Evolutionary conservation across 805 yeast species (phyloP), one percentile per base, ranked within the genome.

Genomic region (Hanseniaspora hatyaiensis): DNA sequence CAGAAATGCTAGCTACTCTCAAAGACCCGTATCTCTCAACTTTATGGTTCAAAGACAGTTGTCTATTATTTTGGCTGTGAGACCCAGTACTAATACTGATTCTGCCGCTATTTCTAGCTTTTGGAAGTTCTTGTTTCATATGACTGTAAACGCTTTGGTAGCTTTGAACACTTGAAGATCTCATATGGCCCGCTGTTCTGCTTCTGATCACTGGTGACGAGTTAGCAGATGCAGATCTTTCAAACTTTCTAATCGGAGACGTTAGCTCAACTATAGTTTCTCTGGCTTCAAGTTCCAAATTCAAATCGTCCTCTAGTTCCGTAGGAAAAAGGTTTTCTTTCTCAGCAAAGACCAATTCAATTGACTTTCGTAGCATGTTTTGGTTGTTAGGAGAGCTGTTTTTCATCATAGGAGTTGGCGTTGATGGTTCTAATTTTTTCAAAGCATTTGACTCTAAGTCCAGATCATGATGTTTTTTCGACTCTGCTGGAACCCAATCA

Each of bases 31-130:
- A 30, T 11, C 37, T 33, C 5, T 37, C 22, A 6, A 24, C 6
- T 3, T 20, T 34, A 19, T 19, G 16, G 18, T n/a, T 34, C 15
- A 32, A 8, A 26, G 39, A 42, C 11, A 36, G 16, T 13, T 18
- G 30, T 24, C 39, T 34, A 6, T 26, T 24, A 15, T 18, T 19
- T 2, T 23, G 23, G 23, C 18, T 26, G 15, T 3, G 28, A n/a
- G 4, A 13, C 6, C 37, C 37, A 15, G 48, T 18, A 29, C 37
- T 28, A 24, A 47, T 42, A 36, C 50, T 47, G 2, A 47, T 47
- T 47, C 50, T 47, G 3, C 50, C 50, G 23, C 47, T 40, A 26
- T 41, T 40, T 40, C 40, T 31, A 2, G 39, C 50, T 22, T 31
- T 40, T 4, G 50, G 50, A 15, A 36, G 12, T 9, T 44, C 48